A percentile compares a stretch with the other conserved stretches of the same genome.
These are phyloP conservation scores for Ophiostoma sp. DNA, from an alignment of 2,329 filamentous ascomycete genomes.

Conservation along the genomic window DNA sequence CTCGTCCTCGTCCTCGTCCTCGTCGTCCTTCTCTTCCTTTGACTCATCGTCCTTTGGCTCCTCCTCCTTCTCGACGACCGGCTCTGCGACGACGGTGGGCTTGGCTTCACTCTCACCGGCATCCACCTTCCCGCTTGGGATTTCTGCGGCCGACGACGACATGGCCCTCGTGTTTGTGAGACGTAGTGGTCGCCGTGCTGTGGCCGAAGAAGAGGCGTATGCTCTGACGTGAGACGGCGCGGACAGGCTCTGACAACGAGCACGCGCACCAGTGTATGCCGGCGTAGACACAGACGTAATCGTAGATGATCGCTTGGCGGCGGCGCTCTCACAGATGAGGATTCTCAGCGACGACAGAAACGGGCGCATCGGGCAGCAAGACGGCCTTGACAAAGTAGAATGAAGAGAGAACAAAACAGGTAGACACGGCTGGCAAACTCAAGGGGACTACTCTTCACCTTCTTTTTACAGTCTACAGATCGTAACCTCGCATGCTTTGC, in stretches of 20 bases:
- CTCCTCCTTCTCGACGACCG: constrained; percentile 12
- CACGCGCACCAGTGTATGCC: neutral
- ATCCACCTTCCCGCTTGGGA: neutral
- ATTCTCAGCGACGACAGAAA: constrained; percentile 1
- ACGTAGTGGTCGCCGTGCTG: neutral
- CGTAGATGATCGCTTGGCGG: neutral
- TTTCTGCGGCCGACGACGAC: constrained; percentile 7
- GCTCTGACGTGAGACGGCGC: neutral
- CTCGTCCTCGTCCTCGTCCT: neutral
- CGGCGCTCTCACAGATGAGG: constrained; percentile 4
- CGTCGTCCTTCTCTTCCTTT: too few species aligned
- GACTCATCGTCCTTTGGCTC: neutral
- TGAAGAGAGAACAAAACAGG: neutral
- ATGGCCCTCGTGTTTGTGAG: neutral
- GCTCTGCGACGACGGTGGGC: neutral
- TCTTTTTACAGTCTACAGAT: constrained; percentile 3
- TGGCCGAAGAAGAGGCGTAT: neutral
- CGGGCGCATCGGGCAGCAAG: constrained; percentile 13
- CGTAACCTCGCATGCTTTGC: neutral
- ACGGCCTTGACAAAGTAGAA: neutral
- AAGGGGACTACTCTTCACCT: neutral
- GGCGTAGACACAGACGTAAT: neutral
- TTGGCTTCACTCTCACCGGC: neutral
- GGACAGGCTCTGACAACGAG: neutral
- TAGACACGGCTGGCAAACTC: neutral